These are phyloP conservation scores for Porphyrellus sp. DNA, from an alignment of 1,284 basidiomycete genomes.

Conservation along the genomic window DNA sequence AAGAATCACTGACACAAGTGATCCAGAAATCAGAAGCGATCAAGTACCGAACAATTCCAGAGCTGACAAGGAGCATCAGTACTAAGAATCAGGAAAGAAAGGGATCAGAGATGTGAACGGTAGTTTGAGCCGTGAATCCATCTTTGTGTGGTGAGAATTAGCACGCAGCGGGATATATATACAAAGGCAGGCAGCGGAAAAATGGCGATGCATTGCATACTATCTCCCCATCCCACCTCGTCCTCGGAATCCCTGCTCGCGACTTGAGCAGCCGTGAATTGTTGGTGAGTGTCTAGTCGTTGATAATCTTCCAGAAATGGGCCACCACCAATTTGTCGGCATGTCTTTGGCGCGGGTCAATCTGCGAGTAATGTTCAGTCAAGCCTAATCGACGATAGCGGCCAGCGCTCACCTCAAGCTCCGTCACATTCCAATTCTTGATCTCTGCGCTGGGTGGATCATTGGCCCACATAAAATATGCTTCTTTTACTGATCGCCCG, in stretches of 20 bases:
- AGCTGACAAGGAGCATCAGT: neutral
- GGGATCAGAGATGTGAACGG: neutral
- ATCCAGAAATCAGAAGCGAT: neutral
- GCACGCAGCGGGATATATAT: no score
- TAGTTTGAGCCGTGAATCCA: neutral
- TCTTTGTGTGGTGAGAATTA: no score
- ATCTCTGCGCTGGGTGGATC: constrained; percentile 86
- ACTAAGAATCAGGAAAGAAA: neutral
- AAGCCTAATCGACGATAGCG: neutral
- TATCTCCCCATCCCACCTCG: no score
- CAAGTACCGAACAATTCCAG: neutral
- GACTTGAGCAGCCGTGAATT: constrained; percentile 69
- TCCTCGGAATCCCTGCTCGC: constrained; percentile 16
- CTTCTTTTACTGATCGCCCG: constrained; percentile 70
- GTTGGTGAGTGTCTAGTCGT: constrained; percentile 78
- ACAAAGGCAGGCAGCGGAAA: no score
- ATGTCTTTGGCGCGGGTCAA: constrained; percentile 84
- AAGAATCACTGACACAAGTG: neutral
- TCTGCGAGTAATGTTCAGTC: constrained; percentile 43
- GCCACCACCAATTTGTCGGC: constrained; percentile 95
- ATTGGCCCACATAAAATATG: constrained; percentile 91
- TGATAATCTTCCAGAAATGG: constrained; percentile 39
- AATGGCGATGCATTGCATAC: no score
- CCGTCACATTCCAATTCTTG: constrained; percentile 95
- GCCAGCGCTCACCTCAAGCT: constrained; percentile 65